phyloP scores from a whole-genome alignment of 176 grass and related monocot genomes.

The sorghum (Sorghum bicolor) region DNA sequence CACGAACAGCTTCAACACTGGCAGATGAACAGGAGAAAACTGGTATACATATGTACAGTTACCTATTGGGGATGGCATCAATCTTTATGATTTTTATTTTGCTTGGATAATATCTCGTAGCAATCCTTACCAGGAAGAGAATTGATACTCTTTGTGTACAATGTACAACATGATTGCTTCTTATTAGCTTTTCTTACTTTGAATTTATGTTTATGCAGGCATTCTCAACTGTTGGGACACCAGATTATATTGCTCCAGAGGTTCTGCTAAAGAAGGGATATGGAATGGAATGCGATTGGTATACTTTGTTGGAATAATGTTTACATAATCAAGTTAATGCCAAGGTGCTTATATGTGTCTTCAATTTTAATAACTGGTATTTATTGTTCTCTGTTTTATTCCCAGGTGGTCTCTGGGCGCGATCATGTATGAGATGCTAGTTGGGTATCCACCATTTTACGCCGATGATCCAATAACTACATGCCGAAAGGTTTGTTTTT shows the following conservation, averaged over 20 bases:
- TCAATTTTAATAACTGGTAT: constrained; percentile 5
- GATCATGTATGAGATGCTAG: constrained; percentile 99
- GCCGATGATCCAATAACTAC: constrained; percentile 95
- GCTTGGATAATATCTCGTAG: neutral
- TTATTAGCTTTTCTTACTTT: constrained; percentile 29
- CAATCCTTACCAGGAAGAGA: neutral
- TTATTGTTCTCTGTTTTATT: constrained; percentile 18
- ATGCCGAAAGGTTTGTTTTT: constrained; percentile 79
- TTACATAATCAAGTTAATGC: neutral
- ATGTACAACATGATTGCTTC: neutral
- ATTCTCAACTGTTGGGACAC: constrained; percentile 97
- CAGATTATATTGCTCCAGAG: constrained; percentile 99
- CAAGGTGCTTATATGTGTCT: neutral
- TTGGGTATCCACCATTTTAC: constrained; percentile 96
- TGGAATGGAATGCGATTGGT: constrained; percentile 99
- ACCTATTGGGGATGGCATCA: neutral
- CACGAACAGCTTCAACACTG: constrained; percentile 95
- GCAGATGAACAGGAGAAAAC: constrained; percentile 91
- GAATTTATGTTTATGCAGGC: constrained; percentile 53
- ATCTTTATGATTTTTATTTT: constrained; percentile 10
- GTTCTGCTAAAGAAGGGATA: constrained; percentile 99
- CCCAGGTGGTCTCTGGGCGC: constrained; percentile 95
- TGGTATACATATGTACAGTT: constrained; percentile 50
- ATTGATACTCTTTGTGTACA: neutral
- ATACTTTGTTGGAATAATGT: constrained; percentile 3